Evolutionary conservation across 495 filamentous ascomycete species (phyloP), one percentile per base, ranked within the genome.

Genomic region (Symbiotaphrina buchneri): DNA sequence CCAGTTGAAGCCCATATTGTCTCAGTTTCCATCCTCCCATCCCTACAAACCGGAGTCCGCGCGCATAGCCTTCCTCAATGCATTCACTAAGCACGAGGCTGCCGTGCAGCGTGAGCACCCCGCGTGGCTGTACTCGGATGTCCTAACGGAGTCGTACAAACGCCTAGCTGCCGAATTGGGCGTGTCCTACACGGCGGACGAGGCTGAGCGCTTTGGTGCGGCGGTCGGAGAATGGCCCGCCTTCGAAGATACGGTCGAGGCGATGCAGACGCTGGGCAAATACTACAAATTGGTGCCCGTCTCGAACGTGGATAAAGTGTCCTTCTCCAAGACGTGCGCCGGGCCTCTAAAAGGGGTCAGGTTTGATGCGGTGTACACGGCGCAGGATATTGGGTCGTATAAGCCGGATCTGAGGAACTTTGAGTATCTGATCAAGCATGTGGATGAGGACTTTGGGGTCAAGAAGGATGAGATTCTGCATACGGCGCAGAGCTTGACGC

Each of bases 351-450:
- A 58, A 21, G 54, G 51, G 17, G 53, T 52, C 0, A 28, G 36
- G 3, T 84, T 85, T 35, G 74, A 80, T 40, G 59, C 60, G 10
- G 54, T 80, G 14, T 68, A 72, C 46, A 82, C 77, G 10, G 79
- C 79, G 6, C 58, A 83, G 52, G 63, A 73, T 25, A 65, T 84
- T 21, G 75, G 79, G 6, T 56, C 52, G 5, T 87, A 85, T 46
- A 87, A 85, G 54, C 80, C 80, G 0, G 54, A 59, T 34, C 42
- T 53, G 21, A 35, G 37, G 20, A 83, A 81, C 39, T 91, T 85
- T 40, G 46, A 57, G 31, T 76, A 74, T 35, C 46, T 95, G 47
- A 52, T 79, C 15, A 30, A 36, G 10, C 53, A 61, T 6, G 57
- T 65, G 11, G 47, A 61, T 42, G 36, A 40, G n/a, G 58, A 63